phyloP scores from a whole-genome alignment of 2,329 filamentous ascomycete species.

The Calonectria pseudoturangicola region DNA sequence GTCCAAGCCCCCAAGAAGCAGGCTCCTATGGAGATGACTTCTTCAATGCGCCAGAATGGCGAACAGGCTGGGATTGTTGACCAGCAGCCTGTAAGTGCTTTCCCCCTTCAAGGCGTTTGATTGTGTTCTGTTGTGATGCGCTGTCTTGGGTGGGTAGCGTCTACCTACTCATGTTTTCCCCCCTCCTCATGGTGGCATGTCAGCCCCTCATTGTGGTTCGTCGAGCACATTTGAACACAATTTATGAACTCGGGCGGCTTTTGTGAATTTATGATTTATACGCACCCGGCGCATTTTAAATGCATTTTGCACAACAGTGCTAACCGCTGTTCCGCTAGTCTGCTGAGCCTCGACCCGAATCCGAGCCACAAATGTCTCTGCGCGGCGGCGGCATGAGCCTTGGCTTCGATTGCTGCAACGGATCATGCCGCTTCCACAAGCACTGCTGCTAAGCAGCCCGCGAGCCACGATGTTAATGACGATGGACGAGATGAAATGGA shows the following conservation, averaged over 20 bases:
- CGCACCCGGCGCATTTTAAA: background rate
- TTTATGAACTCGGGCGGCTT: too few relatives aligned
- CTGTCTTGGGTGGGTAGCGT: background rate
- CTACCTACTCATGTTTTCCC: background rate
- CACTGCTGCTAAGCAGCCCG: slow-evolving; percentile 52
- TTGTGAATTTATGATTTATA: background rate
- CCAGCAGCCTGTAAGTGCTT: slow-evolving; percentile 44
- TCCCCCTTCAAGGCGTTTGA: background rate
- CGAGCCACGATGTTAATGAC: background rate
- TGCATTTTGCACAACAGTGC: background rate
- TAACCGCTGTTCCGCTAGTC: slow-evolving; percentile 36
- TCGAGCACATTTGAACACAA: background rate
- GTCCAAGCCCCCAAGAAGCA: slow-evolving; percentile 41
- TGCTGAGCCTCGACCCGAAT: slow-evolving; percentile 51
- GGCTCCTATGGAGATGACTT: slow-evolving; percentile 45
- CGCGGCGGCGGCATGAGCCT: slow-evolving; percentile 55
- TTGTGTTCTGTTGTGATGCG: background rate
- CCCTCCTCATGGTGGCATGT: background rate
- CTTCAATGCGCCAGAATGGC: background rate
- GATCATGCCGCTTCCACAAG: slow-evolving; percentile 56
- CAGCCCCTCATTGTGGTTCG: slow-evolving; percentile 30
- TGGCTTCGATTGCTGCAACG: slow-evolving; percentile 56
- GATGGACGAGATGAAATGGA: background rate
- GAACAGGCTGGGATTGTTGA: slow-evolving; percentile 31
- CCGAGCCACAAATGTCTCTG: slow-evolving; percentile 50